Conservation (phyloP, 768 basidiomycete genomes). For the Russula sp. region DNA sequence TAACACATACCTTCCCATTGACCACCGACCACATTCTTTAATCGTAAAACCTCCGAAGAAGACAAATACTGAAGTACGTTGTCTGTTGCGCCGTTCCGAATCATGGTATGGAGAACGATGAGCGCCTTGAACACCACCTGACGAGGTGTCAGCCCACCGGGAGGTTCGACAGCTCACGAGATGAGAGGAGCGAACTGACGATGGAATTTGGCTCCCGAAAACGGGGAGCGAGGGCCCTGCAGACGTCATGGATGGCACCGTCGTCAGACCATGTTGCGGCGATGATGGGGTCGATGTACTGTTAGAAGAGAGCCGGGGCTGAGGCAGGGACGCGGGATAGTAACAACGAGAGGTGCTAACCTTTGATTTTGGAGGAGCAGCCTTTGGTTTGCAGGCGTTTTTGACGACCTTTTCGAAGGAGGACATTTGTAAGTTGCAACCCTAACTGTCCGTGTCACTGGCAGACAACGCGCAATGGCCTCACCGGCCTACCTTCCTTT, state of each 20-base stretch:
- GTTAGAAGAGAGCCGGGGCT: slow-evolving; percentile 8
- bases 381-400: slow-evolving; percentile 95
- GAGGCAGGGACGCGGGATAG: neutral
- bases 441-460: neutral
- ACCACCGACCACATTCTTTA: slow-evolving; percentile 76
- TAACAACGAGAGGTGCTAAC: slow-evolving; percentile 40
- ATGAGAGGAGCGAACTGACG: slow-evolving; percentile 47
- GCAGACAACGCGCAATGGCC: neutral
- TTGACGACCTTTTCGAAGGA: slow-evolving; percentile 92
- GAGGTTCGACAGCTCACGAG: neutral
- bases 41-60: slow-evolving; percentile 71
- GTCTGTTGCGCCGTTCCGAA: slow-evolving; percentile 94
- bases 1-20: slow-evolving; percentile 77
- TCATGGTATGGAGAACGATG: slow-evolving; percentile 94
- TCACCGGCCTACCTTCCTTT: neutral
- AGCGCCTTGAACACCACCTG: slow-evolving; percentile 98
- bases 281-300: slow-evolving; percentile 97
- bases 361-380: slow-evolving; percentile 93
- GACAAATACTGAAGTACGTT: slow-evolving; percentile 84
- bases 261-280: slow-evolving; percentile 97
- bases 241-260: slow-evolving; percentile 89
- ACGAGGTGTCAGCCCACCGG: slow-evolving; percentile 8
- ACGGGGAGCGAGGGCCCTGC: slow-evolving; percentile 78
- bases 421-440: slow-evolving; percentile 46
- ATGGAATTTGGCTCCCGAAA: slow-evolving; percentile 90